Percentiles rank a stretch among this genome's conserved stretches.
phyloP scores from a whole-genome alignment of 139 green algal species.

The Haematococcus lacustris region DNA sequence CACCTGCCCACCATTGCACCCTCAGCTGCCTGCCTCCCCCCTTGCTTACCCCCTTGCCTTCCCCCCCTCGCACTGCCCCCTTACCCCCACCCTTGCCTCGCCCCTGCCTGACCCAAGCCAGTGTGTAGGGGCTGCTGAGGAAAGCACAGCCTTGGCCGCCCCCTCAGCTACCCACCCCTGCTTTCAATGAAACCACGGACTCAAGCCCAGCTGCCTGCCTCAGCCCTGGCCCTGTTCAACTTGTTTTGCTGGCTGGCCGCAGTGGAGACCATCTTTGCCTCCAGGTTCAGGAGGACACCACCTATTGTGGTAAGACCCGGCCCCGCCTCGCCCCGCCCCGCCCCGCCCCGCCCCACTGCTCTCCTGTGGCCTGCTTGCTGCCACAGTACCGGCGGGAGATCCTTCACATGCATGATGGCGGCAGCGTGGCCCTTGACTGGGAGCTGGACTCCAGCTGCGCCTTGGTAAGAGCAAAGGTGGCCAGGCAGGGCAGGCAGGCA shows the following conservation, averaged over 20 bases:
- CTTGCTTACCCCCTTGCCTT: no score
- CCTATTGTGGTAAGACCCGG: constrained; percentile 19
- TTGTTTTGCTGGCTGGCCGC: neutral
- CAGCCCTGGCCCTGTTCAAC: no score
- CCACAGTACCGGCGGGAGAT: constrained; percentile 68
- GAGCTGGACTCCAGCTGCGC: constrained; percentile 33
- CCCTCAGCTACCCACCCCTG: neutral
- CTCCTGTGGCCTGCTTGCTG: neutral
- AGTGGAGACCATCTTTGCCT: constrained; percentile 89
- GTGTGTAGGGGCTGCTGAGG: neutral
- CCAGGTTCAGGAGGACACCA: constrained; percentile 51
- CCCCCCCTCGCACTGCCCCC: no score
- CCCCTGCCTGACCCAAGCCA: neutral
- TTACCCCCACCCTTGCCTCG: no score
- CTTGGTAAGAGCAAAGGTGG: constrained; percentile 1
- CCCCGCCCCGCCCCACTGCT: neutral
- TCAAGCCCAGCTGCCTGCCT: no score
- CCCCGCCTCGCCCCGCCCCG: neutral
- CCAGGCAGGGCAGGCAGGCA: neutral
- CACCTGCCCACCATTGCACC: no score
- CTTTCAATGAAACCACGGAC: neutral
- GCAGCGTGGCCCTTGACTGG: constrained; percentile 80
- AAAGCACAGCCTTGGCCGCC: neutral
- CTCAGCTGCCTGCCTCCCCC: no score
- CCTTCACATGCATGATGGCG: constrained; percentile 70